phyloP scores from a whole-genome alignment of 2,329 filamentous ascomycete genomes.

The Microcera coccophila region DNA sequence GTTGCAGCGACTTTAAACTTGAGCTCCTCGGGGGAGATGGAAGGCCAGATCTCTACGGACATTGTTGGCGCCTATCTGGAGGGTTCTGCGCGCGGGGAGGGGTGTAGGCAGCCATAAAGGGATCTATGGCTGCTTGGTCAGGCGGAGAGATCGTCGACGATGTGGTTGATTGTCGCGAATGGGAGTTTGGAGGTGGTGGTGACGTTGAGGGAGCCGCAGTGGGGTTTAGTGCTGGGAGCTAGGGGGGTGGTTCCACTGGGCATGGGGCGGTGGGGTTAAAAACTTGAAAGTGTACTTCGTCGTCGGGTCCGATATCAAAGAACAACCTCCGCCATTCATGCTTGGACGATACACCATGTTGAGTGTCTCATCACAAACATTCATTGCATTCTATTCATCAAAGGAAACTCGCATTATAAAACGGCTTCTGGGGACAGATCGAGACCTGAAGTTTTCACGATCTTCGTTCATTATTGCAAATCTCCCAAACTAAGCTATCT shows the following conservation, averaged over 20 bases:
- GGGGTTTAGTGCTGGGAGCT: background rate
- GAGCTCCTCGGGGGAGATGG: constrained; percentile 48
- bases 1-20: constrained; percentile 47
- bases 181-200: constrained; percentile 4
- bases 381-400: no score
- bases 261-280: background rate
- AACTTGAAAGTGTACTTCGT: background rate
- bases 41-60: constrained; percentile 59
- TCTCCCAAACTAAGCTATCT: constrained; percentile 7
- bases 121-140: no score
- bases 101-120: constrained; percentile 22
- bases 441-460: background rate
- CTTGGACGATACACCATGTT: no score
- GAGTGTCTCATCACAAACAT: no score
- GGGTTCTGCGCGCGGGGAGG: constrained; percentile 1
- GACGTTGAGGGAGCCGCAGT: constrained; percentile 1
- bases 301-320: no score
- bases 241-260: background rate
- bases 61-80: constrained; percentile 35
- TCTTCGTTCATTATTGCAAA: background rate
- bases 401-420: no score
- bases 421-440: no score
- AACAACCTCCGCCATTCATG: no score
- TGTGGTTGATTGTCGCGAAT: background rate
- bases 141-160: constrained; percentile 10